Conservation (phyloP, 2,329 filamentous ascomycete species). For the Hawksworthiomyces lignivorus region DNA sequence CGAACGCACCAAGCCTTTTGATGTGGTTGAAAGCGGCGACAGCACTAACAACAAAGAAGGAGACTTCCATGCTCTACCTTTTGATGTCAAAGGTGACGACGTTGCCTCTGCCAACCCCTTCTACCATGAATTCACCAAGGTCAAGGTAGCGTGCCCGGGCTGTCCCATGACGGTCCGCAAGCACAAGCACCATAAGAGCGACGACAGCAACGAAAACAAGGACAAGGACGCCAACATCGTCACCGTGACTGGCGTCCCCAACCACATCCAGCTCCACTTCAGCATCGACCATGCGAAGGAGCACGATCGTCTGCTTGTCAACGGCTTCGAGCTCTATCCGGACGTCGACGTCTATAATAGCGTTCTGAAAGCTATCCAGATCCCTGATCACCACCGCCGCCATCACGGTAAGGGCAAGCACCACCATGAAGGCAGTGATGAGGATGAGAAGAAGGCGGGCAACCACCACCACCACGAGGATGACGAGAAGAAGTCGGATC, state of each 20-base stretch:
- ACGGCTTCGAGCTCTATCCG: conserved; percentile 54
- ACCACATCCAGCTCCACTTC: conserved; percentile 47
- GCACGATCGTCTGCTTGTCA: conserved; percentile 44
- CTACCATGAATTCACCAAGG: conserved; percentile 29
- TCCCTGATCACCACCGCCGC: conserved; percentile 25
- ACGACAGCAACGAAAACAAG: not conserved
- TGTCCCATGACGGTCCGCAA: conserved; percentile 36
- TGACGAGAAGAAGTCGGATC: conserved; percentile 21
- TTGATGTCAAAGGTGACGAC: too few relatives aligned
- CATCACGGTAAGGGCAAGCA: not conserved
- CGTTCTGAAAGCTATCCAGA: conserved; percentile 37
- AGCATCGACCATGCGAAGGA: conserved; percentile 37
- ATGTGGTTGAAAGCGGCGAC: conserved; percentile 9
- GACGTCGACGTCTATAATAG: conserved; percentile 37
- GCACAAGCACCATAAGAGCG: conserved; percentile 5
- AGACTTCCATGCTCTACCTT: too few relatives aligned
- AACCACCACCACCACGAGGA: conserved; percentile 2
- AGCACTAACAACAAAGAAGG: too few relatives aligned
- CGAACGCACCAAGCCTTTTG: conserved; percentile 13
- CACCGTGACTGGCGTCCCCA: conserved; percentile 20
- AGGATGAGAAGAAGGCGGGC: conserved; percentile 10
- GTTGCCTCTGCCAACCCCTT: conserved; percentile 12
- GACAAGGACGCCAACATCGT: conserved; percentile 18
- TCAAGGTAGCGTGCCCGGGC: conserved; percentile 43
- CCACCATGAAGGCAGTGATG: not conserved